These are phyloP conservation scores for Dissophora ornata DNA, from an alignment of 192 early-diverging fungal species.

Conservation along the genomic window DNA sequence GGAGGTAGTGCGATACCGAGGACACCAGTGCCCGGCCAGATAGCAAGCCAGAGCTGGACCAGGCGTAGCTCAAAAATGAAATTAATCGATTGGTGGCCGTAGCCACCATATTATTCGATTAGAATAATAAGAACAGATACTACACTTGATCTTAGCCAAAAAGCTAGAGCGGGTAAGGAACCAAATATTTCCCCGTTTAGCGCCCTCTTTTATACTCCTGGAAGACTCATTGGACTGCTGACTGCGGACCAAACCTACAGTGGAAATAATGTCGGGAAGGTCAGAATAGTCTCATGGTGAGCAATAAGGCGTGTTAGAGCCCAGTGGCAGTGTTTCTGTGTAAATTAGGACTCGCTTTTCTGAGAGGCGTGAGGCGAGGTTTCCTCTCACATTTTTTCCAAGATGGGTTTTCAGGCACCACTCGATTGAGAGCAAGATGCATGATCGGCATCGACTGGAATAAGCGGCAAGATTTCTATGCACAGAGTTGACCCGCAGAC, in stretches of 20 bases:
- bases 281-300: background rate
- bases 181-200: constrained; percentile 1
- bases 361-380: too few relatives aligned
- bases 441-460: too few relatives aligned
- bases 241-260: too few relatives aligned
- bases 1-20: constrained; percentile 57
- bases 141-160: constrained; percentile 93
- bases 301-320: too few relatives aligned
- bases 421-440: too few relatives aligned
- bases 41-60: constrained; percentile 52
- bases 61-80: constrained; percentile 49
- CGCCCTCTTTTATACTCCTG: background rate
- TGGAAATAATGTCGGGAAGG: too few relatives aligned
- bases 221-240: background rate
- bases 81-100: constrained; percentile 52
- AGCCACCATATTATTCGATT: constrained; percentile 51
- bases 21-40: constrained; percentile 50
- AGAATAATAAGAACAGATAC: constrained; percentile 79
- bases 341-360: too few relatives aligned
- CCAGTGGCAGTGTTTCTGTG: too few relatives aligned
- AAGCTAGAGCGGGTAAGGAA: constrained; percentile 79
- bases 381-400: too few relatives aligned
- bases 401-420: too few relatives aligned
- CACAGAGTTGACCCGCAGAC: too few relatives aligned
- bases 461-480: too few relatives aligned